Conservation (phyloP, 441 rosid genomes). For the Iberis amara region DNA sequence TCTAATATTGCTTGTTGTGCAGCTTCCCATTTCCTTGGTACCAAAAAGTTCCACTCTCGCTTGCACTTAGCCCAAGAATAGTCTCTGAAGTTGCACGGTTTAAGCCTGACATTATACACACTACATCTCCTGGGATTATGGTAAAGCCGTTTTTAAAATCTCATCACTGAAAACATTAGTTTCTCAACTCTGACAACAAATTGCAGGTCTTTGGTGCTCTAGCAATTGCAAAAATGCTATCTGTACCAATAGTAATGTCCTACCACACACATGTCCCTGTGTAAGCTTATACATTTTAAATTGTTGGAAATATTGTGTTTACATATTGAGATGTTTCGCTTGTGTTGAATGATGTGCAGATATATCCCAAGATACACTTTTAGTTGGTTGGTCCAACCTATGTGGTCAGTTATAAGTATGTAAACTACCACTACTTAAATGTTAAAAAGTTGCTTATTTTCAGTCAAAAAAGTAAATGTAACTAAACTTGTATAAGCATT, state of each 20-base stretch:
- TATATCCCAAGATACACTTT: slow-evolving; percentile 95
- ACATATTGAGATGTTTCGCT: background rate
- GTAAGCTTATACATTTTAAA: slow-evolving; percentile 73
- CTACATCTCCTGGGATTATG: slow-evolving; percentile 97
- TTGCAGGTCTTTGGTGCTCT: slow-evolving; percentile 93
- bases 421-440: slow-evolving; percentile 11
- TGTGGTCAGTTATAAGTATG: slow-evolving; percentile 93
- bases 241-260: slow-evolving; percentile 93
- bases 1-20: slow-evolving; percentile 28
- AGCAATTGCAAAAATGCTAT: slow-evolving; percentile 68
- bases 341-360: slow-evolving; percentile 47
- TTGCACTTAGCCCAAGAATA: slow-evolving; percentile 97
- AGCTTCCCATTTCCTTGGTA: slow-evolving; percentile 95
- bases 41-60: slow-evolving; percentile 90
- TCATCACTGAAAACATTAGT: background rate
- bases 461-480: slow-evolving; percentile 1
- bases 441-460: background rate
- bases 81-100: slow-evolving; percentile 92
- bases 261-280: slow-evolving; percentile 98
- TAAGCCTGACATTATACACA: slow-evolving; percentile 95
- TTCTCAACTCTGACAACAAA: too few relatives aligned
- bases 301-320: background rate
- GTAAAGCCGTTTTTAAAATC: slow-evolving; percentile 30
- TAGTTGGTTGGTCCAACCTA: slow-evolving; percentile 96
- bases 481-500: slow-evolving; percentile 19